Evolutionary conservation across 1,284 basidiomycete species (phyloP).

Genomic region (Rhodotorula sp.): DNA sequence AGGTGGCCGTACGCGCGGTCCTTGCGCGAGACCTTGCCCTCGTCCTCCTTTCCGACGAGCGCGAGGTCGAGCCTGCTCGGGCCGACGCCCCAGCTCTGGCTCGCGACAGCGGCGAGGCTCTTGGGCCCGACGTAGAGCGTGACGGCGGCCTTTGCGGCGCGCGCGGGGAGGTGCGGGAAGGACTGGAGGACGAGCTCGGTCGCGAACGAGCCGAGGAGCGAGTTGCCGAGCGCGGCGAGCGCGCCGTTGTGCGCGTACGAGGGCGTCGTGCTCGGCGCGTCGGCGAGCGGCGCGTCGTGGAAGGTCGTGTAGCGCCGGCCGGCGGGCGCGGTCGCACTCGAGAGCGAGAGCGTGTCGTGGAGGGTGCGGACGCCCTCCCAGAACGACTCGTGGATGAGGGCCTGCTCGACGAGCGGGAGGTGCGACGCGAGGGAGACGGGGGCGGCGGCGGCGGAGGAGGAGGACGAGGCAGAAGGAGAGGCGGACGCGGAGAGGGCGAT

Average conservation of each 20-base stretch:
- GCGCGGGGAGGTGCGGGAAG: slow-evolving; percentile 87
- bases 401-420: slow-evolving; percentile 59
- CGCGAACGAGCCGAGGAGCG: slow-evolving; percentile 86
- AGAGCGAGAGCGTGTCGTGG: slow-evolving; percentile 22
- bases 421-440: slow-evolving; percentile 25
- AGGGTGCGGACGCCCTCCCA: slow-evolving; percentile 40
- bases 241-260: slow-evolving; percentile 70
- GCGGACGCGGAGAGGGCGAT: slow-evolving; percentile 16
- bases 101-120: slow-evolving; percentile 78
- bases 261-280: slow-evolving; percentile 60
- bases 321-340: not conserved
- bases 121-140: slow-evolving; percentile 85
- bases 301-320: slow-evolving; percentile 30
- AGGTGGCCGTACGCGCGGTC: slow-evolving; percentile 43
- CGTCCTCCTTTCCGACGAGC: slow-evolving; percentile 49
- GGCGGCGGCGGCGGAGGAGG: not conserved
- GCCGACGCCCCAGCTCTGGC: slow-evolving; percentile 49
- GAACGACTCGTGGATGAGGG: slow-evolving; percentile 78
- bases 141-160: slow-evolving; percentile 83
- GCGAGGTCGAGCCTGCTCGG: slow-evolving; percentile 58
- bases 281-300: slow-evolving; percentile 46
- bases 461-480: not conserved
- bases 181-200: slow-evolving; percentile 78
- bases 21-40: slow-evolving; percentile 59
- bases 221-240: slow-evolving; percentile 79